Evolutionary conservation across 169 alveolate genomes (phyloP), one percentile per base, ranked within the genome.

Genomic region (Cardiosporidium cionae): DNA sequence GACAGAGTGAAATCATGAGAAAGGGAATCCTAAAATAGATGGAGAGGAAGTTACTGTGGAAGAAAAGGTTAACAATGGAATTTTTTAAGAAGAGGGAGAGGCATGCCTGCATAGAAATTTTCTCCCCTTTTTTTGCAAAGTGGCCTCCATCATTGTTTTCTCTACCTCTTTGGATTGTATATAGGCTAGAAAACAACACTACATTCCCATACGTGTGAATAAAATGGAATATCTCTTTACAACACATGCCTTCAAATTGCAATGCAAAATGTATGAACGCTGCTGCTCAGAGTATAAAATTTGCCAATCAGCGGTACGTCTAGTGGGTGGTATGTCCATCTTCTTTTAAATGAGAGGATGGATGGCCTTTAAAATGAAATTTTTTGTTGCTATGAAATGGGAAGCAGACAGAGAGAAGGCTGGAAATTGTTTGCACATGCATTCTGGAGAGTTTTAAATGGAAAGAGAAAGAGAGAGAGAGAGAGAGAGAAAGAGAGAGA

Each of bases 211-310:
- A 1, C 76, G 94, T 71, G 71, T 90, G 67, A 91, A 91, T 79
- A 91, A 91, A 86, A 89, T 72, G 64, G 96, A 91, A 69, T 84
- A 84, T 33, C 81, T 91, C 6, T 94, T 94, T 81, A 92, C 96
- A n/a, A 83, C 93, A 6, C 72, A 81, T 9, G 90, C 89, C 54
- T 74, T 94, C 71, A 72, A 86, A 74, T 82, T 70, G 7, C 89
- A 89, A 29, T 93, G 95, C 63, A 85, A 86, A 0, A 69, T 83
- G 58, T 89, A 83, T 74, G 87, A 84, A 9, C 88, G 78, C 28
- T 84, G 87, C 29, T 74, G 80, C 65, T 87, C 70, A 52, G 89
- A 90, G 66, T 94, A 93, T 62, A 85, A 90, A 71, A 78, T 75
- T 32, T 86, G 84, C 37, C 95, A 93, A 78, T 72, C 68, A 52